A percentile compares a stretch with the other conserved stretches of the same genome.
phyloP scores from a whole-genome alignment of 345 rosid species.

The Aquilaria sinensis region DNA sequence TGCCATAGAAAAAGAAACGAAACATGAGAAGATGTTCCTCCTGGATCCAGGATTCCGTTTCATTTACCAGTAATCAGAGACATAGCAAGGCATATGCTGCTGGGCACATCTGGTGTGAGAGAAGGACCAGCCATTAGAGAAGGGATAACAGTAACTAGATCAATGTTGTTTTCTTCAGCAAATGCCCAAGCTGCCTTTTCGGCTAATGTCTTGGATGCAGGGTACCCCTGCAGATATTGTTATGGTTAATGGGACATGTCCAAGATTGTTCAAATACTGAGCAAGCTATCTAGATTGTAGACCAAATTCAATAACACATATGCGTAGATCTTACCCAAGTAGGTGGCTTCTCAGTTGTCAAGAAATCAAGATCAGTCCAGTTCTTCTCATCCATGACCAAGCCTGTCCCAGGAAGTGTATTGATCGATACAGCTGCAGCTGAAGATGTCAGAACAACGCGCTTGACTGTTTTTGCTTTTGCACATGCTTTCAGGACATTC shows the following conservation, averaged over 20 bases:
- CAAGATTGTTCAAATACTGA: background rate
- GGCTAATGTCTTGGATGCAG: conserved; percentile 62
- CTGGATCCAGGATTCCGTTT: background rate
- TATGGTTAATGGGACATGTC: background rate
- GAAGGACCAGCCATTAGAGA: conserved; percentile 62
- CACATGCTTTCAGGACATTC: conserved; percentile 72
- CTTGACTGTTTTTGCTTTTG: conserved; percentile 54
- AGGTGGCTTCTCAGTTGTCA: conserved; percentile 62
- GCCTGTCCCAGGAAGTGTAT: conserved; percentile 49
- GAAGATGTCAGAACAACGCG: conserved; percentile 87
- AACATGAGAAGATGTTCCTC: background rate
- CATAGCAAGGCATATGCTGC: conserved; percentile 48
- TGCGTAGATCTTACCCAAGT: conserved; percentile 54
- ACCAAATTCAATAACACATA: too few species aligned
- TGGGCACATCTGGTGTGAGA: conserved; percentile 47
- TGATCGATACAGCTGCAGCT: conserved; percentile 73
- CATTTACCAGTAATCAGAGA: conserved; percentile 55
- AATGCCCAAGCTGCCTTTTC: conserved; percentile 74
- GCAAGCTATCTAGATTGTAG: background rate
- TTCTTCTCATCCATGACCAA: conserved; percentile 58
- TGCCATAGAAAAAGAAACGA: too few species aligned
- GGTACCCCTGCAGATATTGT: conserved; percentile 57
- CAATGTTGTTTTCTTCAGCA: conserved; percentile 57
- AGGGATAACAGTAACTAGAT: conserved; percentile 72
- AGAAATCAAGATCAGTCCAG: conserved; percentile 74